phyloP scores from a whole-genome alignment of 495 filamentous ascomycete species.

The Lepidopterella palustris region DNA sequence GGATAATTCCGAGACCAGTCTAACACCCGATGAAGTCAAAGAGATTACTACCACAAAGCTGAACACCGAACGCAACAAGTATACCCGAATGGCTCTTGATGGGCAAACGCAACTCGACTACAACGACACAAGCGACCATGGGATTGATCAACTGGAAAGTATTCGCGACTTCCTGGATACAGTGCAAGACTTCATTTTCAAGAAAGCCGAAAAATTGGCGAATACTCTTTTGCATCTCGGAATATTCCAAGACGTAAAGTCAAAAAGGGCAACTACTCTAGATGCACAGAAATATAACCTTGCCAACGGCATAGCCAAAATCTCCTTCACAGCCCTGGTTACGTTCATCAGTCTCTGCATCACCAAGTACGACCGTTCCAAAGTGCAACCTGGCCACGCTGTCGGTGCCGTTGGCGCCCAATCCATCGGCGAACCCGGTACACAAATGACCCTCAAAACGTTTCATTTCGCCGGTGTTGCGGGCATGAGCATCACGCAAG shows the following conservation, averaged over 20 bases:
- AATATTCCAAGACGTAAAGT: not conserved
- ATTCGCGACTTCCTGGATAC: slow-evolving; percentile 73
- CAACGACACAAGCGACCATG: slow-evolving; percentile 54
- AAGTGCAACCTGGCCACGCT: slow-evolving; percentile 88
- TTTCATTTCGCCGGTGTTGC: slow-evolving; percentile 99
- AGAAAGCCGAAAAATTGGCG: slow-evolving; percentile 51
- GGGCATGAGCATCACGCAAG: slow-evolving; percentile 97
- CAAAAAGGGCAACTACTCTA: not conserved
- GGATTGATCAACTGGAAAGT: slow-evolving; percentile 78
- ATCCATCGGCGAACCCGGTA: slow-evolving; percentile 96
- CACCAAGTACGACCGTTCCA: slow-evolving; percentile 80
- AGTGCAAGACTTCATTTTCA: slow-evolving; percentile 60
- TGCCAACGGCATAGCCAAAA: slow-evolving; percentile 65
- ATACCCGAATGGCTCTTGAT: slow-evolving; percentile 44
- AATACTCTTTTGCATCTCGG: slow-evolving; percentile 23
- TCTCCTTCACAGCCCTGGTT: slow-evolving; percentile 64
- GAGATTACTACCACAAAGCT: slow-evolving; percentile 58
- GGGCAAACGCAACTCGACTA: slow-evolving; percentile 47
- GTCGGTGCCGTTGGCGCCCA: slow-evolving; percentile 98
- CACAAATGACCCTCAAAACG: slow-evolving; percentile 98
- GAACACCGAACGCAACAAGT: slow-evolving; percentile 55
- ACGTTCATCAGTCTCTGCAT: slow-evolving; percentile 78
- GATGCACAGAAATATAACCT: slow-evolving; percentile 17
- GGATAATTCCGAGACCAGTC: slow-evolving; percentile 61
- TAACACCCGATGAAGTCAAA: slow-evolving; percentile 70